Evolutionary conservation across 1,139 yeast genomes (phyloP), one percentile per base, ranked within the genome.

Genomic region (Geotrichum citri-aurantii): DNA sequence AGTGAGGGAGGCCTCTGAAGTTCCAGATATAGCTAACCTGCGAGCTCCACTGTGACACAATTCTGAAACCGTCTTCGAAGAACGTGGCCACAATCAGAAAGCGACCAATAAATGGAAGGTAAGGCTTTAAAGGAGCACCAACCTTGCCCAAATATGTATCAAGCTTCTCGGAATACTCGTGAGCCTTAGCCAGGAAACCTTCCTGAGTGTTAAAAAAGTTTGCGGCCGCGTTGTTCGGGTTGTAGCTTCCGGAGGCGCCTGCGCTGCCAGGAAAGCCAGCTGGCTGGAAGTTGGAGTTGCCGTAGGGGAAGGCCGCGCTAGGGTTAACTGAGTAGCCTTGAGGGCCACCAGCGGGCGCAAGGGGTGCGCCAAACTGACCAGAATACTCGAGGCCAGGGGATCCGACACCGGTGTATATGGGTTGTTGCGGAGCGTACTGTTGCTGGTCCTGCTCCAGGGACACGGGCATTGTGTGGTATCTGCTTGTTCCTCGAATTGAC

Each of bases 21-120:
- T 83, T 83, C 77, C 89, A 83, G 67, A 93, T 79, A 72, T 88
- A 93, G 71, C 84, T 86, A 31, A 90, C 90, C 73, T 93, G 99
- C 68, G 90, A 96, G 37, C 80, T 74, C 98, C 98, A 93, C 75
- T 92, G 98, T 14, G 91, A 78, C 61, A 85, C 69, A 68, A 93
- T 89, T 73, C 99, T 81, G 60, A 86, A 72, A 1, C 97, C 84
- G 70, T 93, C 99, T 73, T 93, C 99, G 67, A 85, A 82, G 71
- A 92, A 93, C 0, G 99, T 93, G 58, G 96, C 97, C 62, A 93
- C 97, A 65, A 93, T 91, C 66, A 92, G 81, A 62, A 89, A 85
- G 60, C 99, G 81, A 29, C 97, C 98, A 65, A 93, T 81, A 24
- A 86, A 85, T 11, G 98, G 98, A 58, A 77, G 68, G 61, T 71